These are phyloP conservation scores for Mitragyna speciosa DNA, from an alignment of 257 asterid genomes.

Conservation along the genomic window DNA sequence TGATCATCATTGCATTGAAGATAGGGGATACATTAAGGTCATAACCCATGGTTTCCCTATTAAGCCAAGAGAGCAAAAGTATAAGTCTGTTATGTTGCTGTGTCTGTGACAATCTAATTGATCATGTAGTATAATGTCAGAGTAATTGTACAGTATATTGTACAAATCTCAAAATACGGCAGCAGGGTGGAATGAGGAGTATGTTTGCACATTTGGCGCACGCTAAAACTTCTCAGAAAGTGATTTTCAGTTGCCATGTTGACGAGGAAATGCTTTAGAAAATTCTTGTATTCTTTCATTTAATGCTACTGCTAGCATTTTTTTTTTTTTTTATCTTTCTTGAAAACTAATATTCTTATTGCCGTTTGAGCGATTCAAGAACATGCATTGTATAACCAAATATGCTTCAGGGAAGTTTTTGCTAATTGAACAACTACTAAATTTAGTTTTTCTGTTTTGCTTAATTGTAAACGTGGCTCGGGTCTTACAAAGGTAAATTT, in stretches of 20 bases:
- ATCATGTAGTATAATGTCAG: no score
- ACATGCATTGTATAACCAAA: no score
- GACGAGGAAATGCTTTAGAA: neutral
- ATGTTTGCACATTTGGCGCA: neutral
- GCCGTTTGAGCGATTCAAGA: neutral
- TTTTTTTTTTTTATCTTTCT: no score
- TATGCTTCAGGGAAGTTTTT: neutral
- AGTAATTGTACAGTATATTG: conserved; percentile 2
- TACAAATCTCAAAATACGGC: neutral
- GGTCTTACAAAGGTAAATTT: no score
- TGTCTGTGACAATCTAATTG: neutral
- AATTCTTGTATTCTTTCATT: neutral
- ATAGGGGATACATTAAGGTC: neutral
- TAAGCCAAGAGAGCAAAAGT: neutral
- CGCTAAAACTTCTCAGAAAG: neutral
- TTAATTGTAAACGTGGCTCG: no score
- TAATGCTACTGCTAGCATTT: neutral
- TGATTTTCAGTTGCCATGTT: neutral
- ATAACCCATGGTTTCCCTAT: neutral
- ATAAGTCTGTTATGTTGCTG: neutral
- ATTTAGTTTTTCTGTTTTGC: no score
- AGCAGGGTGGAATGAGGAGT: neutral
- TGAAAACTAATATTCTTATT: neutral
- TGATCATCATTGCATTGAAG: neutral
- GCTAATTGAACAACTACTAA: neutral